These are phyloP conservation scores for Deinandra increscens DNA, from an alignment of 129 eudicot species.

Conservation along the genomic window DNA sequence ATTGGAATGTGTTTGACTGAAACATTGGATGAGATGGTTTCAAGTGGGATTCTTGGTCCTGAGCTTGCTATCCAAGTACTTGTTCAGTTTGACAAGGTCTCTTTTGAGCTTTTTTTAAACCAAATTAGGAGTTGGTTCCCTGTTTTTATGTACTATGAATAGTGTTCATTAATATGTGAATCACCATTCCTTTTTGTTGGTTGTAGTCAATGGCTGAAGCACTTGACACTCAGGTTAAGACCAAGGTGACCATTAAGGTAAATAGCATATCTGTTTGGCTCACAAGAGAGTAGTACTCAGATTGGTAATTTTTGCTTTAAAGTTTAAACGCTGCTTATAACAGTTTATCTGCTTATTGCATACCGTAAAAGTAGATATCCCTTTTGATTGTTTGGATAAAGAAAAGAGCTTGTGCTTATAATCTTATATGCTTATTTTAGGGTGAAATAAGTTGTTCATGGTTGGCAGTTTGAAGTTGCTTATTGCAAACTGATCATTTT, in stretches of 20 bases:
- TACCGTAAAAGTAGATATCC: background rate
- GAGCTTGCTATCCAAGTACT: conserved; percentile 96
- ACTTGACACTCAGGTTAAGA: conserved; percentile 49
- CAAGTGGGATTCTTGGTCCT: conserved; percentile 64
- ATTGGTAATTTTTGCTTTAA: background rate
- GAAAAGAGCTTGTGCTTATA: background rate
- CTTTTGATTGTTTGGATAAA: conserved; percentile 5
- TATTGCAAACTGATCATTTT: background rate
- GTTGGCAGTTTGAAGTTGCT: background rate
- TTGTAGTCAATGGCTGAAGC: conserved; percentile 73
- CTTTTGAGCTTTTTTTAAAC: conserved; percentile 6
- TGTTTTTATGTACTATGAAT: background rate
- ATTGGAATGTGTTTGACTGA: conserved; percentile 98
- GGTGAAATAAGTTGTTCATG: background rate
- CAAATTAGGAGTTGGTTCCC: background rate
- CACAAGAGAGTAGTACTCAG: background rate
- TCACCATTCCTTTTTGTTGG: conserved; percentile 22
- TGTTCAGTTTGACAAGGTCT: conserved; percentile 93
- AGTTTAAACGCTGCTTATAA: background rate
- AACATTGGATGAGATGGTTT: conserved; percentile 92
- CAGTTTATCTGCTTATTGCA: background rate
- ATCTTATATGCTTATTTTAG: background rate
- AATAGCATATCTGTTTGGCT: conserved; percentile 7
- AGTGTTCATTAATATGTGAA: conserved; percentile 8
- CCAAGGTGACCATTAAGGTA: conserved; percentile 61